Evolutionary conservation across 805 yeast species (phyloP), one percentile per base, ranked within the genome.

Genomic region (Sungouiozyma intestinalis): DNA sequence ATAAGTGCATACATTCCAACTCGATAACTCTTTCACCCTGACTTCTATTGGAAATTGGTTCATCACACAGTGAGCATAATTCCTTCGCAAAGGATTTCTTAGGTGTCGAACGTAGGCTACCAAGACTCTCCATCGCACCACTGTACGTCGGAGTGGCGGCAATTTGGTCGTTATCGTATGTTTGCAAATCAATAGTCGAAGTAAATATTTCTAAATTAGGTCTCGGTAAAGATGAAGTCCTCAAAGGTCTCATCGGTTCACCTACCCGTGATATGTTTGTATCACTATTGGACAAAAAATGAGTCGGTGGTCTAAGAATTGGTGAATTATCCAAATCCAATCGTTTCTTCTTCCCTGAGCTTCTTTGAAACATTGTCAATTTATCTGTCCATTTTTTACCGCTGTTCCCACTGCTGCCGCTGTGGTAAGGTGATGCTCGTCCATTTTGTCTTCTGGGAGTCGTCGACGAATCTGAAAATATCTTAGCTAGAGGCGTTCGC

Each of bases 1-100:
- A 64, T 36, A 63, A 57, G 53, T 79, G 83, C 1, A 70, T 73
- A 58, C 86, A 79, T 33, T 56, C 57, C 27, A 79, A 60, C 43
- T 68, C 70, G 13, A 78, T 57, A 2, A 76, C 56, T 36, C 62
- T 65, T 49, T 71, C 79, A 9, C 68, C 63, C 16, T 57, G 57
- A 20, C 72, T 60, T 38, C 70, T 72, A 21, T 69, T 65, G 15
- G 66, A 64, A 3, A 77, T 55, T 2, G 68, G 63, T 40, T 78
- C 77, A 5, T 69, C 69, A 53, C 86, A 79, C 14, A 79, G 45
- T 11, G 63, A 53, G 37, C 67, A 63, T 13, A 46, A 41, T 32
- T 47, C 57, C 24, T 53, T 50, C 4, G 54, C 38, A 18, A 55
- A 57, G 2, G 60, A 57, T 41, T 55, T 60, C 38, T 53, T 60